These are phyloP conservation scores for Talaromyces rugulosus DNA, from an alignment of 2,329 filamentous ascomycete genomes.

Conservation along the genomic window DNA sequence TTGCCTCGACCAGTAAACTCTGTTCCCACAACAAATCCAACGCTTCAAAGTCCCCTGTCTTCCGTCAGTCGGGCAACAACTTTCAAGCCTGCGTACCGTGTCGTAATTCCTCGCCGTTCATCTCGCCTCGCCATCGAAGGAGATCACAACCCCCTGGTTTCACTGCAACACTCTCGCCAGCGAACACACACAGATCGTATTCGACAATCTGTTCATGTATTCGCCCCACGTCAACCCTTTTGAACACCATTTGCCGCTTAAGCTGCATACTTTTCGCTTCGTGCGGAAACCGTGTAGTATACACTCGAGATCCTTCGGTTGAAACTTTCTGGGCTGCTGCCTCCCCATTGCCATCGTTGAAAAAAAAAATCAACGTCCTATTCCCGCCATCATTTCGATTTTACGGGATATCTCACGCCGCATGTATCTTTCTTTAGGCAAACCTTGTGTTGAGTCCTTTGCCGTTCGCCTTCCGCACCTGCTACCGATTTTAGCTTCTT, in stretches of 20 bases:
- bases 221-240: constrained; percentile 92
- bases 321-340: constrained; percentile 43
- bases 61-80: neutral
- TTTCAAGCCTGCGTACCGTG: neutral
- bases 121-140: neutral
- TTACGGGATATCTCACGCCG: constrained; percentile 35
- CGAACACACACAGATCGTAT: constrained; percentile 30
- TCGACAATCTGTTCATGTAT: constrained; percentile 83
- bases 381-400: constrained; percentile 12
- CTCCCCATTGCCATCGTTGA: constrained; percentile 23
- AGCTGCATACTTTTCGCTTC: constrained; percentile 97
- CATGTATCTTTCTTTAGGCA: constrained; percentile 57
- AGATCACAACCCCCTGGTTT: neutral
- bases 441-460: constrained; percentile 42
- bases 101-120: neutral
- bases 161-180: constrained; percentile 21
- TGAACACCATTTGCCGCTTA: constrained; percentile 88
- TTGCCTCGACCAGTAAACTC: constrained; percentile 2
- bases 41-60: neutral
- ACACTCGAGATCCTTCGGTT: constrained; percentile 89
- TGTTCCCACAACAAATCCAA: neutral
- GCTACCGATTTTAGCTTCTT: constrained; percentile 24
- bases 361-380: constrained; percentile 39
- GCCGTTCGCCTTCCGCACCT: constrained; percentile 30
- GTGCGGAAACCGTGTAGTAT: constrained; percentile 88